These are phyloP conservation scores for Xerocomus minutiporus DNA, from an alignment of 1,284 basidiomycete species.

Conservation along the genomic window DNA sequence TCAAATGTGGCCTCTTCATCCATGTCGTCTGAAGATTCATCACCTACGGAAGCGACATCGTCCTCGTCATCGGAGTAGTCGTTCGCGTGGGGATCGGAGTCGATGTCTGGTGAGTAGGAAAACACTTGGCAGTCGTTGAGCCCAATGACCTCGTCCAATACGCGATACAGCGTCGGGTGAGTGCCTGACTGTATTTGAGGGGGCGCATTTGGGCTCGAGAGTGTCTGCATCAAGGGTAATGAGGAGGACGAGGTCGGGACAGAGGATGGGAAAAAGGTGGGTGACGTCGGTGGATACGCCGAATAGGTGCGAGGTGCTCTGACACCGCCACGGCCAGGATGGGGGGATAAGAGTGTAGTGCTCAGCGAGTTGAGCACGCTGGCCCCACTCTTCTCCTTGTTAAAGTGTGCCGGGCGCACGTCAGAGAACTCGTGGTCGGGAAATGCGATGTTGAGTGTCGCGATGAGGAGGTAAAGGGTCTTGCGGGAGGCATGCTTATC, in stretches of 20 bases:
- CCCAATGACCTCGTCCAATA: conserved; percentile 88
- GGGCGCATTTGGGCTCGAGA: conserved; percentile 62
- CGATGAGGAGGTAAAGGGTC: conserved; percentile 91
- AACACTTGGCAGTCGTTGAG: conserved; percentile 93
- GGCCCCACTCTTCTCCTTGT: conserved; percentile 74
- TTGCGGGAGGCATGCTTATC: conserved; percentile 76
- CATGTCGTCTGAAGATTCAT: conserved; percentile 51
- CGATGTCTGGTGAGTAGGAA: conserved; percentile 90
- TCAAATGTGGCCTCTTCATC: conserved; percentile 66
- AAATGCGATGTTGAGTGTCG: conserved; percentile 95
- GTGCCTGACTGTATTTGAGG: conserved; percentile 58
- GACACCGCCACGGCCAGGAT: conserved; percentile 47
- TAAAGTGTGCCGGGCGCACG: conserved; percentile 88
- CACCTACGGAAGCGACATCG: conserved; percentile 57
- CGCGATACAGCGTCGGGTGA: conserved; percentile 82
- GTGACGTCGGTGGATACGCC: conserved; percentile 69
- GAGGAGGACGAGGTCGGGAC: conserved; percentile 57
- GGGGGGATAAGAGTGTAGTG: conserved; percentile 69
- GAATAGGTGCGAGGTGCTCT: conserved; percentile 74
- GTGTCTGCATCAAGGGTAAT: conserved; percentile 55
- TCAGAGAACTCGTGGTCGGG: conserved; percentile 97
- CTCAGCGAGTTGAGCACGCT: conserved; percentile 77
- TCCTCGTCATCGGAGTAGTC: conserved; percentile 77
- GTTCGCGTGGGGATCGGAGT: conserved; percentile 90
- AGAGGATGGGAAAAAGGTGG: conserved; percentile 69